Evolutionary conservation across 169 alveolate species (phyloP).

Genomic region (Besnoitia besnoiti): DNA sequence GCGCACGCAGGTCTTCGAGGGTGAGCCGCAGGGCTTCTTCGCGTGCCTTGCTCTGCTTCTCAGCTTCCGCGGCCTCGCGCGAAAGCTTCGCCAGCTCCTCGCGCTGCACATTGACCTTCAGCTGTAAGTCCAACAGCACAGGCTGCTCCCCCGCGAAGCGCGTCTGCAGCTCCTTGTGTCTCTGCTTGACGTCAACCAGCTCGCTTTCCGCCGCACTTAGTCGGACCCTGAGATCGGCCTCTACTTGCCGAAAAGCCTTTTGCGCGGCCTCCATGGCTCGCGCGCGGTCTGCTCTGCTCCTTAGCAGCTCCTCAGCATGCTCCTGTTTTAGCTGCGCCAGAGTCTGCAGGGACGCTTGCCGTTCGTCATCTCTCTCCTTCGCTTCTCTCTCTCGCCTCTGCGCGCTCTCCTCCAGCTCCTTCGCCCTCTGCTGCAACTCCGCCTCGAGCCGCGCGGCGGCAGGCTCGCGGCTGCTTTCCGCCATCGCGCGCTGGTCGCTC

Average conservation of each 20-base stretch:
- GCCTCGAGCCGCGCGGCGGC: background rate
- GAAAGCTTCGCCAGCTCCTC: background rate
- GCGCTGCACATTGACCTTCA: background rate
- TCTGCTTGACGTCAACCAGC: background rate
- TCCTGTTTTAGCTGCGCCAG: background rate
- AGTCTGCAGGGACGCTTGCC: no score
- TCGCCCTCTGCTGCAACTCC: background rate
- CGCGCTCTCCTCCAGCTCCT: background rate
- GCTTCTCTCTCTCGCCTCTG: background rate
- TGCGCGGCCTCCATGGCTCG: background rate
- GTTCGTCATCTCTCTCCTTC: background rate
- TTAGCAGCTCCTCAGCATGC: background rate
- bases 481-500: background rate
- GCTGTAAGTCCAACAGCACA: background rate
- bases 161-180: background rate
- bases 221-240: background rate
- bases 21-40: background rate
- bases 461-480: background rate
- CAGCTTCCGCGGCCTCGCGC: background rate
- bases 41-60: background rate
- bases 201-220: background rate
- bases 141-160: conserved; percentile 6
- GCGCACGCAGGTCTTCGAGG: background rate
- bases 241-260: background rate
- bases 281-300: background rate